Evolutionary conservation across 208 protist genomes (phyloP).

Genomic region (Leishmania martiniquensis): DNA sequence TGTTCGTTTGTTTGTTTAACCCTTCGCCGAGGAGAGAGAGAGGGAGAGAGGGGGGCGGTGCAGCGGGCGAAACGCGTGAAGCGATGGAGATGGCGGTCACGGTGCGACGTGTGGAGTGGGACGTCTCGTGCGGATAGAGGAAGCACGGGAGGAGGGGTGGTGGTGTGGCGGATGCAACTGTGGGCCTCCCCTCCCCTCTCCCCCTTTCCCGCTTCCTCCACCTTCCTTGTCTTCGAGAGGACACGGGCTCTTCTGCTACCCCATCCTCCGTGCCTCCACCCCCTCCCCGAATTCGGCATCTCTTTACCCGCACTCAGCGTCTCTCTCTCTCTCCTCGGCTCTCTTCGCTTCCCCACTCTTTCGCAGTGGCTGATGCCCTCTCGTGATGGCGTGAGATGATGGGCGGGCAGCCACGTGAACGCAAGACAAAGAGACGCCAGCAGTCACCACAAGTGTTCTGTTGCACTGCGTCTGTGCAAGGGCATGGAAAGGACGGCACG

Average conservation of each 20-base stretch:
- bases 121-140: slow-evolving; percentile 3
- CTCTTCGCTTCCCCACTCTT: background rate
- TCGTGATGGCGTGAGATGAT: too few relatives aligned
- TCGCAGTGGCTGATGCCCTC: too few relatives aligned
- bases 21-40: too few relatives aligned
- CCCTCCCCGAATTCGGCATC: background rate
- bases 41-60: too few relatives aligned
- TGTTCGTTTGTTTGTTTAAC: too few relatives aligned
- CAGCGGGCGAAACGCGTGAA: background rate
- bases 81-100: background rate
- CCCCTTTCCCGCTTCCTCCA: background rate
- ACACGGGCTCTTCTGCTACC: background rate
- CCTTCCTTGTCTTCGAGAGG: background rate
- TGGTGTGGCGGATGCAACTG: background rate
- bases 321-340: background rate
- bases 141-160: background rate
- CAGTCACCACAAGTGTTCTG: too few relatives aligned
- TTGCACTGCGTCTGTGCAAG: too few relatives aligned
- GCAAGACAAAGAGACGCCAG: too few relatives aligned
- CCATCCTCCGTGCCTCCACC: background rate
- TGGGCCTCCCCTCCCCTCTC: background rate
- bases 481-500: background rate
- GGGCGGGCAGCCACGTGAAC: too few relatives aligned
- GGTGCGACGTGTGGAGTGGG: background rate
- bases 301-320: background rate